Evolutionary conservation across 2,329 filamentous ascomycete genomes (phyloP), one percentile per base, ranked within the genome.

Genomic region (Colletotrichum musicola): DNA sequence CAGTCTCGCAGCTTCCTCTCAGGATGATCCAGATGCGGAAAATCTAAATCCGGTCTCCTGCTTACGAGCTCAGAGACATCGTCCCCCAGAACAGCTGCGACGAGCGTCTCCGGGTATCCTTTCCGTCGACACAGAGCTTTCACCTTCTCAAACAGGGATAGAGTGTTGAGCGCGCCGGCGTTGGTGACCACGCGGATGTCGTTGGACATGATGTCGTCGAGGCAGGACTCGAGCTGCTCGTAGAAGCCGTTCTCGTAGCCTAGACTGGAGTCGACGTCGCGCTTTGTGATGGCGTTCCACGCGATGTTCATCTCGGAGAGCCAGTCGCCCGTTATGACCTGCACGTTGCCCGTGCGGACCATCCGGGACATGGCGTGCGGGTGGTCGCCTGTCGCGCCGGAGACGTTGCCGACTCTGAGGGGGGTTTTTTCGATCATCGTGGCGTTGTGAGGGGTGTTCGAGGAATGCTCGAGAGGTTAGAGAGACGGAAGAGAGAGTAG

Each of bases 281-380:
- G 68, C 72, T 56, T 79, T 76, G 40, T 74, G 76, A 76, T 74
- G 72, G 71, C 79, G 74, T 69, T 79, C 78, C 71, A 80, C 65
- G 85, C 83, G 78, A 89, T 86, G 74, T 88, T 89, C 72, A 83
- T 83, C 72, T 81, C 80, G n/a, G 79, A 80, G 22, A 81, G 75
- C 75, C 79, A 81, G 72, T 81, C 79, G 18, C 79, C 80, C 4
- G 76, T 80, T 54, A 81, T 80, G 56, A 81, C 76, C n/a, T 68
- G 59, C 25, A 75, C 75, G 47, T 78, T 75, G 6, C 74, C 76
- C 4, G 75, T 73, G 38, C 72, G 71, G 6, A 77, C 72, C 75
- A 78, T 78, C 30, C 77, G 74, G 10, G 68, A 70, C 77, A 78
- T 79, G 25, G 77, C 77, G 46, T 77, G 74, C 0, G 77, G 77